phyloP scores from a whole-genome alignment of 306 rosid species.

The Prunus armeniaca region DNA sequence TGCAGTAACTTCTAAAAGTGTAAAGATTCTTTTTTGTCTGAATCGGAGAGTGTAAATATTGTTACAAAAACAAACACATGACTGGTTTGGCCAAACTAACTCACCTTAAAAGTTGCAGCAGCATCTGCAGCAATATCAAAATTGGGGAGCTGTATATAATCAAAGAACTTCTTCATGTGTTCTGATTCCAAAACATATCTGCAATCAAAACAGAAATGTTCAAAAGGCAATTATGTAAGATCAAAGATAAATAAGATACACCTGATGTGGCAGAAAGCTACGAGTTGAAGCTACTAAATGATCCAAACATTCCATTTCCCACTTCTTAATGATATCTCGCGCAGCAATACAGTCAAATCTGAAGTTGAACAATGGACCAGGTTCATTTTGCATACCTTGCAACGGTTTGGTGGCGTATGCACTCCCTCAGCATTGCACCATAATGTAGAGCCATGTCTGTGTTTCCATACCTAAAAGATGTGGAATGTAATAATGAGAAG shows the following conservation, averaged over 20 bases:
- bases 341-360: neutral
- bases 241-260: neutral
- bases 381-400: constrained; percentile 62
- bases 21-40: neutral
- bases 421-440: constrained; percentile 97
- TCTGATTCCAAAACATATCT: constrained; percentile 94
- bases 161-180: constrained; percentile 87
- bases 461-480: constrained; percentile 64
- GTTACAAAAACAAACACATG: neutral
- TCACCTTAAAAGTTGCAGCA: constrained; percentile 96
- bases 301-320: neutral
- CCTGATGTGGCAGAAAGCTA: neutral
- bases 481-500: constrained; percentile 10
- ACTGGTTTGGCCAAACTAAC: constrained; percentile 11
- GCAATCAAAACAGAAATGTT: constrained; percentile 31
- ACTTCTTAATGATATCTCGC: neutral
- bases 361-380: neutral
- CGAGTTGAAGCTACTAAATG: neutral
- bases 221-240: neutral
- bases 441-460: constrained; percentile 95
- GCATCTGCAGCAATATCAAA: constrained; percentile 99
- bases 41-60: too few relatives aligned
- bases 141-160: constrained; percentile 91
- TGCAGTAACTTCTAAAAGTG: neutral
- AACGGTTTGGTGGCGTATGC: constrained; percentile 97